A percentile compares a stretch with the other conserved stretches of the same genome.
Conservation (phyloP, 176 grass and related monocot species). For the Alloteropsis semialata region DNA sequence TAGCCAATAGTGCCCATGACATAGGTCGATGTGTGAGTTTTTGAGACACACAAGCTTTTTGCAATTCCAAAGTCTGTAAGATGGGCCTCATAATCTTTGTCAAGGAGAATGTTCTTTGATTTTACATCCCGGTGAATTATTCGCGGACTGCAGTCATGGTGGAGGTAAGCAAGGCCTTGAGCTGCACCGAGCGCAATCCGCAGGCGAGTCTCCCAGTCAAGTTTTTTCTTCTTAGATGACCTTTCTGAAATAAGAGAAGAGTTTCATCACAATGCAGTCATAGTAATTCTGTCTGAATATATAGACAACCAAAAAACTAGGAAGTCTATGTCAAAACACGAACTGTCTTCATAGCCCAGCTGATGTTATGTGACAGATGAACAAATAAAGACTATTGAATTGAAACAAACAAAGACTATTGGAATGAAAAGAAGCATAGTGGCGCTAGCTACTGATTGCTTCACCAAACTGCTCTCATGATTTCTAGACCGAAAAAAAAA, state of each 20-base stretch:
- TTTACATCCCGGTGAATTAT: slow-evolving; percentile 98
- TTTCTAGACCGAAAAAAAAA: background rate
- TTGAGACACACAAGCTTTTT: slow-evolving; percentile 90
- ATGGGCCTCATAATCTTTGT: slow-evolving; percentile 89
- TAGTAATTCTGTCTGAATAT: background rate
- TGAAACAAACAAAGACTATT: background rate
- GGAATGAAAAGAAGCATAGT: background rate
- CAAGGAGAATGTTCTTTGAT: slow-evolving; percentile 94
- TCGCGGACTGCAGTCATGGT: slow-evolving; percentile 89
- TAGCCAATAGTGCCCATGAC: slow-evolving; percentile 99
- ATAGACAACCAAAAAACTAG: background rate
- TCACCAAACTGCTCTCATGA: background rate
- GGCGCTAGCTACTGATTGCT: slow-evolving; percentile 5
- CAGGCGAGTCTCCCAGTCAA: slow-evolving; percentile 84
- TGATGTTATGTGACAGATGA: slow-evolving; percentile 14
- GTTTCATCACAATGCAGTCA: background rate
- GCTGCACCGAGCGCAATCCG: slow-evolving; percentile 78
- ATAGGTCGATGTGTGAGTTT: slow-evolving; percentile 92
- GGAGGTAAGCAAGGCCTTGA: slow-evolving; percentile 91
- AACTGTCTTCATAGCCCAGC: background rate
- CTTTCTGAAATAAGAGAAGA: slow-evolving; percentile 41
- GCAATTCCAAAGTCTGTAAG: slow-evolving; percentile 97
- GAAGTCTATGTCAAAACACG: background rate
- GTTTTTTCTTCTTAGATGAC: slow-evolving; percentile 82
- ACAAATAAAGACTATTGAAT: slow-evolving; percentile 9